Evolutionary conservation across 139 green algal species (phyloP), one percentile per base, ranked within the genome.

Genomic region (Nannochloris sp.): DNA sequence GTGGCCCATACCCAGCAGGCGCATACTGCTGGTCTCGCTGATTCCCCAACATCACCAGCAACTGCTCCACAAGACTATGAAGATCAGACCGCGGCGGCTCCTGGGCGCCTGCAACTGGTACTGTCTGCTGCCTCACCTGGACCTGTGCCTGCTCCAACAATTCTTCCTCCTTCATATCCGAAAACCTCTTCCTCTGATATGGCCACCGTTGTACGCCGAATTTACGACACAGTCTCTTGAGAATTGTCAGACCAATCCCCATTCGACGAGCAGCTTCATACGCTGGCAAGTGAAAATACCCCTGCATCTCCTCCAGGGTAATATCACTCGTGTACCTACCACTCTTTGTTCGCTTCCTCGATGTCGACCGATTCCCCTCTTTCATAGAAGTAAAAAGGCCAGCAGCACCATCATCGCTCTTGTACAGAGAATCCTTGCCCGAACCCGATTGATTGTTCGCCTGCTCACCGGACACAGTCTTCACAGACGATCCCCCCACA

Each of bases 251-350:
- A 57, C 60, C 45, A 16, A 66, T 16, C 5, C 60, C 60, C 14
- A 66, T 45, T 57, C 57, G 12, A 16, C 23, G 13, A 0, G 26
- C 28, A 5, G 60, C 60, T 14, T 66, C 17, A 16, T 66, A 37
- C 13, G 31, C 33, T 25, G 60, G 60, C 12, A 57, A 20, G 36
- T 66, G 45, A 40, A 66, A 66, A 12, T 43, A 66, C 33, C 14
- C 12, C n/a, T 29, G 14, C 14, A 66, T 29, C 14, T 66, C 60
- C 57, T 66, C 31, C 10, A 23, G 23, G 4, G 60, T 66, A 2
- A 66, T 53, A 25, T 66, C 60, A 16, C 26, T 40, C 11, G 60
- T 49, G 36, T 66, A 66, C 14, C 60, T 29, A 6, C 60, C 60
- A 49, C n/a, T 25, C 23, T 64, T 64, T 53, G 58, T 64, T 6